Evolutionary conservation across 2,329 filamentous ascomycete genomes (phyloP).

Genomic region (Microcyclosporella mali): DNA sequence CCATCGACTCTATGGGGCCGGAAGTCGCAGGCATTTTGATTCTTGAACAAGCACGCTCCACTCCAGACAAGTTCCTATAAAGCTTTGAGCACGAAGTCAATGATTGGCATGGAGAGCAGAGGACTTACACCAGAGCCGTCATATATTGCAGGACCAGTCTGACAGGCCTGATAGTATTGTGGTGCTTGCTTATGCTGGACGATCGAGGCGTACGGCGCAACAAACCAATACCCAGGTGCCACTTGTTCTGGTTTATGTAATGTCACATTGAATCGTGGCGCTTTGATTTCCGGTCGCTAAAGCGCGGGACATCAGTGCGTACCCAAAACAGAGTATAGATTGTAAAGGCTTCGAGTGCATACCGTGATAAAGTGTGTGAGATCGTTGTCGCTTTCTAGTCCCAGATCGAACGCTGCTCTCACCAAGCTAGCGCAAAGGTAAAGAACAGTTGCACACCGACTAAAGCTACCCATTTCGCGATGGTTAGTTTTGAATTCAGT

Average conservation of each 20-base stretch:
- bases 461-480: too few relatives aligned
- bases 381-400: too few relatives aligned
- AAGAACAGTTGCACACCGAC: too few relatives aligned
- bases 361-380: too few relatives aligned
- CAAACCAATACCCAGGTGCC: conserved; percentile 14
- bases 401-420: too few relatives aligned
- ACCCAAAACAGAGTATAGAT: not conserved
- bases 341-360: too few relatives aligned
- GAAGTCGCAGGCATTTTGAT: conserved; percentile 11
- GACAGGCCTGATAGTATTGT: conserved; percentile 3
- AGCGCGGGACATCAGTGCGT: not conserved
- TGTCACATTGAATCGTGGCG: conserved; percentile 42
- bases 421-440: too few relatives aligned
- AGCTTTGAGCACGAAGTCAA: not conserved
- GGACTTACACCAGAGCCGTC: conserved; percentile 3
- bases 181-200: not conserved
- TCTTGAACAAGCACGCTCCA: not conserved
- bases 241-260: conserved; percentile 7
- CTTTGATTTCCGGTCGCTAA: conserved; percentile 18
- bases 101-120: not conserved
- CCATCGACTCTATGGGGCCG: conserved; percentile 5
- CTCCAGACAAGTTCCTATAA: conserved; percentile 3
- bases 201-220: conserved; percentile 9
- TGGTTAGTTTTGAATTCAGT: too few relatives aligned
- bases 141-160: conserved; percentile 5